phyloP scores from a whole-genome alignment of 495 filamentous ascomycete genomes.

The Podospora pseudoanserina region DNA sequence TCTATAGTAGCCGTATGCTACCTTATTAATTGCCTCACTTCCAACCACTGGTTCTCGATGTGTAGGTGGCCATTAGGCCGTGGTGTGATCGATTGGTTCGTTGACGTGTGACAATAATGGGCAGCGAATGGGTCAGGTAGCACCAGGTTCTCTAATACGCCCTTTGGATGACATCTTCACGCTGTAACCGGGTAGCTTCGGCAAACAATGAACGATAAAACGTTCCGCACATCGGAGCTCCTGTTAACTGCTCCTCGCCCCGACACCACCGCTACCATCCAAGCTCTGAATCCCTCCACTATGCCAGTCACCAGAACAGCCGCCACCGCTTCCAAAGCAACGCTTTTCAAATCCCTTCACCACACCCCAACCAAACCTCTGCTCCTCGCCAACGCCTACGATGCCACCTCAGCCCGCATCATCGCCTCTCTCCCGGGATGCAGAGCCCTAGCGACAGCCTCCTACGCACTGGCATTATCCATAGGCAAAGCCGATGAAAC shows the following conservation, averaged over 20 bases:
- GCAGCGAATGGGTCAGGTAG: too few relatives aligned
- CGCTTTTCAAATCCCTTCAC: background rate
- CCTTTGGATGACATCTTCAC: background rate
- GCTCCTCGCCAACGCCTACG: constrained; percentile 52
- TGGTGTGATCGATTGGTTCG: too few relatives aligned
- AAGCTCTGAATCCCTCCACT: background rate
- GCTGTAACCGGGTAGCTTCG: background rate
- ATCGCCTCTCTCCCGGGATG: constrained; percentile 40
- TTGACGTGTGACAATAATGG: too few relatives aligned
- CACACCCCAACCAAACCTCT: constrained; percentile 41
- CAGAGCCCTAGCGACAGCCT: constrained; percentile 52
- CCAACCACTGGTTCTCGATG: too few relatives aligned
- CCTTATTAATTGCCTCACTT: too few relatives aligned
- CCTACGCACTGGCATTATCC: constrained; percentile 46
- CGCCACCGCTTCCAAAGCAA: background rate
- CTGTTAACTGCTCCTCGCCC: background rate
- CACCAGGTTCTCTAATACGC: background rate
- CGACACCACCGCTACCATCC: background rate
- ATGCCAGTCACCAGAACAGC: background rate
- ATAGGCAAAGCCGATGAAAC: constrained; percentile 41
- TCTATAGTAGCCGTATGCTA: too few relatives aligned
- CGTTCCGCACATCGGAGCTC: background rate
- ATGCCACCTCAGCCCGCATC: constrained; percentile 42
- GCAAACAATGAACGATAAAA: background rate
- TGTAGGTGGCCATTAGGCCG: too few relatives aligned